phyloP scores from a whole-genome alignment of 1,284 basidiomycete genomes.

The Lentinula novae-zelandiae region DNA sequence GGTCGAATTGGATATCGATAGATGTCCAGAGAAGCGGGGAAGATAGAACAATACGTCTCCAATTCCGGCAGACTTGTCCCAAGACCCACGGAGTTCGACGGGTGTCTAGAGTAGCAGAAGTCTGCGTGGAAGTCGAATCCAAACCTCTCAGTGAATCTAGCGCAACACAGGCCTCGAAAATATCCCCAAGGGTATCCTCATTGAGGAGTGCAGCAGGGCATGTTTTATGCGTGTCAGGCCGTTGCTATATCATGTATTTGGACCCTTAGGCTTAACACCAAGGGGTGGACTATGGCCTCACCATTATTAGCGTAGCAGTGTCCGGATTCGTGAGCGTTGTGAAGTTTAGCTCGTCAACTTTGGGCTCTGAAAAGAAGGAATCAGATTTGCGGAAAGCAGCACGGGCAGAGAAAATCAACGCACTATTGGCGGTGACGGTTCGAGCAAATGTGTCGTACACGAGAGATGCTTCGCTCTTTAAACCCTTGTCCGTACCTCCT shows the following conservation, averaged over 20 bases:
- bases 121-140: neutral
- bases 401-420: no score
- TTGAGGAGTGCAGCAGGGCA: neutral
- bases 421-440: no score
- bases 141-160: neutral
- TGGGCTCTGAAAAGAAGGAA: no score
- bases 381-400: no score
- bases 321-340: no score
- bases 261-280: no score
- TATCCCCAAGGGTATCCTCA: neutral
- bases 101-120: neutral
- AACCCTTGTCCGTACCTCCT: neutral
- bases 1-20: neutral
- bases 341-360: no score
- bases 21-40: conserved; percentile 8
- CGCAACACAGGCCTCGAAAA: neutral
- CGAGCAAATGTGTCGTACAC: no score
- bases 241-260: neutral
- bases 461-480: neutral
- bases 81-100: conserved; percentile 6
- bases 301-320: no score
- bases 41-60: conserved; percentile 2
- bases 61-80: conserved; percentile 1
- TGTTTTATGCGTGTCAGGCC: neutral
- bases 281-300: no score